Evolutionary conservation across 495 filamentous ascomycete species (phyloP), one percentile per base, ranked within the genome.

Genomic region (Aspergillus affinis): DNA sequence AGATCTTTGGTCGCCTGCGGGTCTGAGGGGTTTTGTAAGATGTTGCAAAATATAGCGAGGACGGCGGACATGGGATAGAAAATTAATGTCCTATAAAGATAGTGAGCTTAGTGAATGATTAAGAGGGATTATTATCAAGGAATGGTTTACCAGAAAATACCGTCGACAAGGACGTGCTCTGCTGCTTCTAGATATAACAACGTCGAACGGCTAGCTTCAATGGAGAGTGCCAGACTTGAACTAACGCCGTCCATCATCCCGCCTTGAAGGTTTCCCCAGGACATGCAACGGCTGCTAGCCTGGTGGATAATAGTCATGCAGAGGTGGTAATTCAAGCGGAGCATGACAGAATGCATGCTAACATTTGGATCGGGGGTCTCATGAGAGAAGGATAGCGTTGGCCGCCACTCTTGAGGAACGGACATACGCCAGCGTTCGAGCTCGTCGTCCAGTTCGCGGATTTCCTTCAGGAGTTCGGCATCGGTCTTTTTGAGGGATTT

Each of bases 61-160:
- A 81, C 67, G 27, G 80, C 80, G 19, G 80, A 79, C 61, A 82
- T 79, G 41, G 80, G 81, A 57, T 83, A 83, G 65, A 81, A 82
- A 17, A 82, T 71, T 0, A 82, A 60, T 12, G 72, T 74, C 75
- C 78, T 81, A 19, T 21, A 26, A 12, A 12, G 48, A 48, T 18
- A 8, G 19, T 49, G 4, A 49, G 18, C 20, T 48, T n/a, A n/a
- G 4, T 18, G 21, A 10, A 55, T 44, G 8, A 2, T 26, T 0
- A 18, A 21, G 48, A 44, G 27, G 27, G 18, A 30, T 19, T 32
- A 8, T 36, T 17, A 19, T 13, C 4, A 26, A 26, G 8, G 20
- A 49, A 23, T n/a, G 6, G 61, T 71, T 47, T 64, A 82, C 81
- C 80, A 83, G 52, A 81, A 81, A 1, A 78, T 71, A 21, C 79